These are phyloP conservation scores for Aspergillus niger DNA, from an alignment of 2,329 filamentous ascomycete species.

Conservation along the genomic window DNA sequence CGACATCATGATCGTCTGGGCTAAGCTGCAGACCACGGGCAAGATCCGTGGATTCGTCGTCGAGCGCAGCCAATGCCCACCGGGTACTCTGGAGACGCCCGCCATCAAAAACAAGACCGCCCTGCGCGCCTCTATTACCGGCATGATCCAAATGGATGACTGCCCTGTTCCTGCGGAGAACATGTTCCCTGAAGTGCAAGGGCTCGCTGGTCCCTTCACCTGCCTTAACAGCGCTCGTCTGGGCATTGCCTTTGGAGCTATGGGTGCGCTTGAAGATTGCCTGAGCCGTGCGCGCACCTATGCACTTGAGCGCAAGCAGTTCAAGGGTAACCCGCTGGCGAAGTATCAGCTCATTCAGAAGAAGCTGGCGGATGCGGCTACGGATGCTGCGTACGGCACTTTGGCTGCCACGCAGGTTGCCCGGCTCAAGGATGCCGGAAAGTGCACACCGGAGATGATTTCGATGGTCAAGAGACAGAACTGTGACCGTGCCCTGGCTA, in stretches of 20 bases:
- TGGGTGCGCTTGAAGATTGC: constrained; percentile 92
- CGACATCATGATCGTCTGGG: constrained; percentile 86
- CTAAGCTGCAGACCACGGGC: constrained; percentile 84
- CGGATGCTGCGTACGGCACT: constrained; percentile 89
- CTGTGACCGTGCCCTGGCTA: constrained; percentile 82
- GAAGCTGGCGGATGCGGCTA: constrained; percentile 90
- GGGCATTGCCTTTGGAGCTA: constrained; percentile 90
- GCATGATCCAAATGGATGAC: constrained; percentile 95
- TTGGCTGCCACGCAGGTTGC: constrained; percentile 88
- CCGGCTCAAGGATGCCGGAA: constrained; percentile 87
- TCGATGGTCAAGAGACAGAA: constrained; percentile 96
- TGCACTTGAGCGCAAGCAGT: constrained; percentile 90
- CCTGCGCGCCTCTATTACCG: constrained; percentile 87
- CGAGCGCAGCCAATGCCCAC: constrained; percentile 79
- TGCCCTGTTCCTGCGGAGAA: constrained; percentile 86
- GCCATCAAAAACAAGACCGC: constrained; percentile 94
- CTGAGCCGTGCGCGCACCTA: constrained; percentile 79
- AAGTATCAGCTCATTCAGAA: constrained; percentile 98
- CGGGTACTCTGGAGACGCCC: constrained; percentile 88
- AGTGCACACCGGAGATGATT: constrained; percentile 92
- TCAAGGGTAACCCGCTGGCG: constrained; percentile 91
- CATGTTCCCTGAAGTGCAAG: constrained; percentile 91
- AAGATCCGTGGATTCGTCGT: constrained; percentile 94
- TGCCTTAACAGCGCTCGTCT: constrained; percentile 93
- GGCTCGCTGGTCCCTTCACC: constrained; percentile 83